Conservation (phyloP, 148 eudicot genomes). For the Rhododendron henanense region DNA sequence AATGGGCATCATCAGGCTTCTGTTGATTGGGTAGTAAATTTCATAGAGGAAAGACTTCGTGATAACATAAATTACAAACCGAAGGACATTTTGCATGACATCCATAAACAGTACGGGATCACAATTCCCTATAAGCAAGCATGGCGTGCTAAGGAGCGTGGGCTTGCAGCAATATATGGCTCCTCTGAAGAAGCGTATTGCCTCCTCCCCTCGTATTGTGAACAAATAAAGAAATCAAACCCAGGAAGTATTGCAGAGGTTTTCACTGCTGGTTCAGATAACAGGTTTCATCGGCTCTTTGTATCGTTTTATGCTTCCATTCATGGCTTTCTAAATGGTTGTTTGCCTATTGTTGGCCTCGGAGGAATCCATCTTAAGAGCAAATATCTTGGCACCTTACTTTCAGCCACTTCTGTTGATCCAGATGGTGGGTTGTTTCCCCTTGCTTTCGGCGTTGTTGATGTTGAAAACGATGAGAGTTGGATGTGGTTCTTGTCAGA, state of each 20-base stretch:
- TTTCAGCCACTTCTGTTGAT: constrained; percentile 62
- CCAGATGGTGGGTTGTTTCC: constrained; percentile 60
- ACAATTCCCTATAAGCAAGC: constrained; percentile 77
- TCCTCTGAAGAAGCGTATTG: constrained; percentile 65
- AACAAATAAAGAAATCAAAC: constrained; percentile 42
- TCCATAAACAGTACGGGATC: constrained; percentile 52
- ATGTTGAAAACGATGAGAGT: constrained; percentile 50
- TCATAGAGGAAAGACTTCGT: constrained; percentile 52
- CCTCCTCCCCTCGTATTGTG: constrained; percentile 59
- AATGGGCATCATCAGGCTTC: constrained; percentile 70
- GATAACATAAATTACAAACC: constrained; percentile 63
- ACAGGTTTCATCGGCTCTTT: constrained; percentile 53
- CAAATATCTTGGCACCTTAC: constrained; percentile 57
- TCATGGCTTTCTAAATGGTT: constrained; percentile 56
- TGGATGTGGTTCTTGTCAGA: constrained; percentile 72
- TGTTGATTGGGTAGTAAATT: constrained; percentile 64
- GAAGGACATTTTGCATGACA: constrained; percentile 56
- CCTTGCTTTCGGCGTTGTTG: constrained; percentile 57
- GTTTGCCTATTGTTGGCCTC: constrained; percentile 51
- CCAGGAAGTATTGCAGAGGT: constrained; percentile 58
- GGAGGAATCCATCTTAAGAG: constrained; percentile 51
- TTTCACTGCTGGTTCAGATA: constrained; percentile 41
- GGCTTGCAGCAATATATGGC: constrained; percentile 59
- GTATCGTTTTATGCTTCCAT: constrained; percentile 54
- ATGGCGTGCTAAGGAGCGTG: constrained; percentile 71